Evolutionary conservation across 345 rosid genomes (phyloP).

Genomic region (Eucalyptus erythrocorys): DNA sequence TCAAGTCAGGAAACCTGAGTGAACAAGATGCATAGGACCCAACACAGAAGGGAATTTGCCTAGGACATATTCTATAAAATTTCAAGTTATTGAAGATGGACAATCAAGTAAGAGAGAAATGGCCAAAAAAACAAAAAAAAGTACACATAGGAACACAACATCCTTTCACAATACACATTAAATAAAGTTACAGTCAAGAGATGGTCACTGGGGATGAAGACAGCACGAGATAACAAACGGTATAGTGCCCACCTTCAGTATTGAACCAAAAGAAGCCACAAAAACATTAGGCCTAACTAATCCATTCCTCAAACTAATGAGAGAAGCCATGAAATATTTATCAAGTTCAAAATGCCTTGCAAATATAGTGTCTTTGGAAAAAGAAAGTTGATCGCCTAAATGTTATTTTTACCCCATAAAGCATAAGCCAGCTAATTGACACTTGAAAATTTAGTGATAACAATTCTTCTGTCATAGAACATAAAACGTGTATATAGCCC

Average conservation of each 20-base stretch:
- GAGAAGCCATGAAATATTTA: neutral
- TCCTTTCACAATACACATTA: neutral
- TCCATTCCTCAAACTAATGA: neutral
- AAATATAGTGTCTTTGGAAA: neutral
- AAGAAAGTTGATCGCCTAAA: neutral
- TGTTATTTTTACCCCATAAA: neutral
- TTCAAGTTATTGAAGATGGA: neutral
- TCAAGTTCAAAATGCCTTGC: neutral
- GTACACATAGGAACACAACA: neutral
- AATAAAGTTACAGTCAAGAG: neutral
- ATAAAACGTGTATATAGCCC: neutral
- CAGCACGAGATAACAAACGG: neutral
- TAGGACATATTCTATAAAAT: neutral
- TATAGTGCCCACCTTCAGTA: neutral
- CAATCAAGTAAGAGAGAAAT: neutral
- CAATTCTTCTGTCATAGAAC: neutral
- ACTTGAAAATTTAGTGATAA: neutral
- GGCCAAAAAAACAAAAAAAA: neutral
- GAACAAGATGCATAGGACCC: neutral
- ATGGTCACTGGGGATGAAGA: neutral
- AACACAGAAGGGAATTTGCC: neutral
- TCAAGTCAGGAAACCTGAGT: neutral
- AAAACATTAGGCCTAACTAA: neutral
- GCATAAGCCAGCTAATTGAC: neutral
- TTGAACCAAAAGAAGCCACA: neutral